Evolutionary conservation across 2,329 filamentous ascomycete species (phyloP), one percentile per base, ranked within the genome.

Genomic region (Fusarium marasasianum): DNA sequence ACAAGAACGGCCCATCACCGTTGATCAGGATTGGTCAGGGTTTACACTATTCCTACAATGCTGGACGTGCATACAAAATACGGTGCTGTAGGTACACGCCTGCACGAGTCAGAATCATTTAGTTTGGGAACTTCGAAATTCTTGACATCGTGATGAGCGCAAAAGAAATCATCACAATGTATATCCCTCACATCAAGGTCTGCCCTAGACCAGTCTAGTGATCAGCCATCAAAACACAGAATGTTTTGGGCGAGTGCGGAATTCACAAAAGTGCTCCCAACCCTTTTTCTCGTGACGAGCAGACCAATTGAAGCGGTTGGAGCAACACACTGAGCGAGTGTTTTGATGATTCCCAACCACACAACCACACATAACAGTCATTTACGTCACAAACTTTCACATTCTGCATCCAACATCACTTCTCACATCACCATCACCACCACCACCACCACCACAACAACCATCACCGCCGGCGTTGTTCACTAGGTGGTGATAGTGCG

Each of bases 31-130:
- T 48, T 72, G 50, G 65, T 63, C 65, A 63, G 37, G 47, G 22
- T 63, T 57, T 44, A 53, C 33, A 69, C 43, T 69, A 66, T 64
- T 63, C 59, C 48, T 62, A 47, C 48, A 53, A 45, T 26, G 41
- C 33, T 69, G 48, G 37, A 38, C 24, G 31, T 69, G 56, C 48
- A 44, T 58, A 31, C 50, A 66, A 40, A 59, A 37, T 26, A 26
- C 31, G 37, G 48, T 24, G 20, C 33, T 26, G 33, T 53, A 53
- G n/a, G 22, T n/a, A n/a, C 56, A 60, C 71, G 60, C 53, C 69
- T 69, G 69, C 64, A 73, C 76, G 77, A 78, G 77, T 78, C 77
- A 78, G 70, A 72, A 63, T 43, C 47, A 44, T 67, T 69, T 78
- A 78, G 76, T 66, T 72, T 71, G 73, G 72, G 75, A 51, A 54